Conservation (phyloP, 108 stramenopile species). For the Cyclotella sp. region DNA sequence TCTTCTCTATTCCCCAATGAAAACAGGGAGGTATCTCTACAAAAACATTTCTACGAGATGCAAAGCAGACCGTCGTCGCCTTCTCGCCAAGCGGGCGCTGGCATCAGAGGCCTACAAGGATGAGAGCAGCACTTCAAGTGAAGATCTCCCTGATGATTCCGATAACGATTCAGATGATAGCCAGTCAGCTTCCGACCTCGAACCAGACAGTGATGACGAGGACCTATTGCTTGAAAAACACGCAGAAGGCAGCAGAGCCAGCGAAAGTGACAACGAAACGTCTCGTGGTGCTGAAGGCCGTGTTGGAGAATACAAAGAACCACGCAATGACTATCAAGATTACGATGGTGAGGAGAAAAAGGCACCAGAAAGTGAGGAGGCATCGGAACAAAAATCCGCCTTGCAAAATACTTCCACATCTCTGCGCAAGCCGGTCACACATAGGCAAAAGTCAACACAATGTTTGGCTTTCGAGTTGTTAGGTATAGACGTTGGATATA, state of each 20-base stretch:
- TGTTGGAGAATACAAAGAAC: neutral
- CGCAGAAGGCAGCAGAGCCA: constrained; percentile 4
- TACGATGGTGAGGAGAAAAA: constrained; percentile 27
- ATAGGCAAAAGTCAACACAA: constrained; percentile 73
- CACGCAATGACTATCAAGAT: constrained; percentile 1
- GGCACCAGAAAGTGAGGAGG: constrained; percentile 4
- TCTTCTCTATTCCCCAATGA: neutral
- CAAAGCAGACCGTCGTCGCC: constrained; percentile 68
- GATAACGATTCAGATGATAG: constrained; percentile 71
- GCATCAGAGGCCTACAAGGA: constrained; percentile 48
- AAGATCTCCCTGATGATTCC: constrained; percentile 56
- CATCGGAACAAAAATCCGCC: constrained; percentile 9
- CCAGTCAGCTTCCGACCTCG: constrained; percentile 65
- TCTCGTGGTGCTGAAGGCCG: neutral
- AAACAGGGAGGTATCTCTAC: constrained; percentile 8
- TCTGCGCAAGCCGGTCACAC: constrained; percentile 32
- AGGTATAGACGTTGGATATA: constrained; percentile 84
- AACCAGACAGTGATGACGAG: constrained; percentile 86
- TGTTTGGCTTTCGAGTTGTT: constrained; percentile 73
- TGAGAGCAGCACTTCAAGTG: constrained; percentile 51
- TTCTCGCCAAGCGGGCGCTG: constrained; percentile 64
- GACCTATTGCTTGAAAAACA: constrained; percentile 46
- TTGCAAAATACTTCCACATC: constrained; percentile 10
- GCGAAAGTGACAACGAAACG: neutral
- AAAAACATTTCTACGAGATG: constrained; percentile 70